Percentiles rank a stretch among this genome's conserved stretches.
Conservation (phyloP, 331 rosid species). For the Phaseolus coccineus region DNA sequence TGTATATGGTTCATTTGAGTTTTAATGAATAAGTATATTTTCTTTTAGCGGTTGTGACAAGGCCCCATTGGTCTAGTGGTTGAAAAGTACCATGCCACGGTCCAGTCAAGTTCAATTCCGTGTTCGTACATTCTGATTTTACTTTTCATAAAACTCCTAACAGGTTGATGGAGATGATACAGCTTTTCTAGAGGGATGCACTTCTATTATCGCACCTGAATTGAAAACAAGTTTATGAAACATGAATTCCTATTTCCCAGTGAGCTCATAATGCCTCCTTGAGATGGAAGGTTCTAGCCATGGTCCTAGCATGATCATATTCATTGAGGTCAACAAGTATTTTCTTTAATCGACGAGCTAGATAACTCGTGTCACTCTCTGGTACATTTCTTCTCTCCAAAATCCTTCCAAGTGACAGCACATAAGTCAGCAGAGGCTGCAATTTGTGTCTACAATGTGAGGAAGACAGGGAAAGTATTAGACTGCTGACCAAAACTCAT, state of each 20-base stretch:
- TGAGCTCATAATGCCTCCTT: conserved; percentile 78
- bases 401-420: conserved; percentile 70
- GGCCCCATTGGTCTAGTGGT: too few species aligned
- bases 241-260: conserved; percentile 36
- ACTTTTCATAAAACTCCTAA: too few species aligned
- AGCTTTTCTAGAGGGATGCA: too few species aligned
- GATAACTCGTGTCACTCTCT: conserved; percentile 68
- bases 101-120: too few species aligned
- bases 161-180: too few species aligned
- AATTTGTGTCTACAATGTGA: conserved; percentile 66
- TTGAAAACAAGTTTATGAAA: conserved; percentile 35
- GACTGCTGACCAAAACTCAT: conserved; percentile 34
- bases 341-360: conserved; percentile 89
- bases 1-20: too few species aligned
- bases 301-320: conserved; percentile 81
- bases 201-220: too few species aligned
- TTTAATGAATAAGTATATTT: too few species aligned
- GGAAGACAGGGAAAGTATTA: conserved; percentile 23
- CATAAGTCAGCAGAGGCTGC: conserved; percentile 84
- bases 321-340: conserved; percentile 89
- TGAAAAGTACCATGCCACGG: too few species aligned
- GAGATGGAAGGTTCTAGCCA: conserved; percentile 82
- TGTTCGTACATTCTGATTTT: too few species aligned
- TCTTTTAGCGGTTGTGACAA: too few species aligned
- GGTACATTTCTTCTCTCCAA: conserved; percentile 72